Base-by-base conservation (phyloP, 305 asterid species). In the Caryopteris hybrid region DNA sequence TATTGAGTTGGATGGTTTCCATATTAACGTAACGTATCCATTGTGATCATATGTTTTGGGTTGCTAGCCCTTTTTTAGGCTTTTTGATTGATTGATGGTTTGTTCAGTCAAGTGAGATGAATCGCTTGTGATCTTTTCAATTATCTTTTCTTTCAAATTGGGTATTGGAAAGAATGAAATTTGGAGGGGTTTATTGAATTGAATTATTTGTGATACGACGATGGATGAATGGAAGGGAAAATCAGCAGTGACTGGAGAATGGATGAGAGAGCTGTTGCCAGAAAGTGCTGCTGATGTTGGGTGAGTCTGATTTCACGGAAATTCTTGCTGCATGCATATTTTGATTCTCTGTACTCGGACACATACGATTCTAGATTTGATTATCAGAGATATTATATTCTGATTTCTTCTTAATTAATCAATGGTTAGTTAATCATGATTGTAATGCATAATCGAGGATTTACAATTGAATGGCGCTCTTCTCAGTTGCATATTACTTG, bases 261-360 rank as follows among this genome's bases (percentile, higher is more conserved):
- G 71, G 80, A 38, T 71, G 78, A 72, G 62, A 13, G 73, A 36
- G 29, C 29, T 75, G 71, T 63, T 71, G 22, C 83, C 80, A 11
- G 80, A 79, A 63, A 59, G 25, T 31, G 60, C 70, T 11, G 63
- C 70, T 7, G 72, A 69, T 14, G 20, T 61, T 52, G 79, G 82
- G 83, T 79, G 73, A 64, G 52, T 64, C 31, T 11, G 11, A 43
- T 68, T 51, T 51, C 1, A 31, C 33, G n/a, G n/a, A n/a, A 7
- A 5, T 7, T 23, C 20, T n/a, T 23, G 13, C 23, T 62, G 75
- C 81, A 77, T 72, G 75, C 69, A 72, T 27, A 8, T 17, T 45
- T 47, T 5, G 12, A 36, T 10, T 8, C 6, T 42, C 5, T 25
- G 2, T 25, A 25, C 31, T 25, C 4, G 2, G 31, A 25, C 31